Percentiles rank a stretch among this genome's conserved stretches.
Evolutionary conservation across 805 yeast genomes (phyloP).

Genomic region (Lipomyces kockii): DNA sequence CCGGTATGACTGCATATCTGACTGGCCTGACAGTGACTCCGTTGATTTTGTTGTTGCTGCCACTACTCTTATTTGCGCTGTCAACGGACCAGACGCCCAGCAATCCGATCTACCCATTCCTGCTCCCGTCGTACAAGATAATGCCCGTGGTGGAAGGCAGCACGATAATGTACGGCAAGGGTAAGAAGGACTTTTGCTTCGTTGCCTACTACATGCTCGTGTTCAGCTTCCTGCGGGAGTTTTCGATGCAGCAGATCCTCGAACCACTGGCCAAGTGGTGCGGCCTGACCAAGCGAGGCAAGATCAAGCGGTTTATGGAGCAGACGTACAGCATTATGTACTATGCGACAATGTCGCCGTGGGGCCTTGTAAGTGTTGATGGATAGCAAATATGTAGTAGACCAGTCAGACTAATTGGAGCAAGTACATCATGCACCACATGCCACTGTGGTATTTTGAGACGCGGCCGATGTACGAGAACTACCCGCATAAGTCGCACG

Average conservation of each 20-base stretch:
- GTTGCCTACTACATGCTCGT: slow-evolving; percentile 79
- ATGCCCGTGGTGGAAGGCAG: slow-evolving; percentile 39
- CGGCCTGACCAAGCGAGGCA: slow-evolving; percentile 60
- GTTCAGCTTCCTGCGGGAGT: slow-evolving; percentile 90
- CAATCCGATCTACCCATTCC: slow-evolving; percentile 29
- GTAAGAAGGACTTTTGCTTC: slow-evolving; percentile 78
- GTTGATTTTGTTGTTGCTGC: slow-evolving; percentile 22
- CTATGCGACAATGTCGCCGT: slow-evolving; percentile 78
- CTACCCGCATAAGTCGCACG: slow-evolving; percentile 83
- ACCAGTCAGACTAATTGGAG: background rate
- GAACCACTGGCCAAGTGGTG: slow-evolving; percentile 66
- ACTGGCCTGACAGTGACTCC: slow-evolving; percentile 23
- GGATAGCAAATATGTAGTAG: background rate
- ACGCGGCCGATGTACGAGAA: slow-evolving; percentile 77
- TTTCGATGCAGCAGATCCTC: slow-evolving; percentile 79
- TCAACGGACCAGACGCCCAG: slow-evolving; percentile 10
- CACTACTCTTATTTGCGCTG: slow-evolving; percentile 14
- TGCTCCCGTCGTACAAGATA: slow-evolving; percentile 42
- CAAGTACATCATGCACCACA: slow-evolving; percentile 75
- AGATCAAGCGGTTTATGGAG: slow-evolving; percentile 84
- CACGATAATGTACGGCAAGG: slow-evolving; percentile 71
- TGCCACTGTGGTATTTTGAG: slow-evolving; percentile 88
- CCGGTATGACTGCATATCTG: background rate
- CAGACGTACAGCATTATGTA: slow-evolving; percentile 86
- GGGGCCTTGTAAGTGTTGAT: slow-evolving; percentile 58